phyloP scores from a whole-genome alignment of 495 filamentous ascomycete species.

The Articulospora tetracladia region DNA sequence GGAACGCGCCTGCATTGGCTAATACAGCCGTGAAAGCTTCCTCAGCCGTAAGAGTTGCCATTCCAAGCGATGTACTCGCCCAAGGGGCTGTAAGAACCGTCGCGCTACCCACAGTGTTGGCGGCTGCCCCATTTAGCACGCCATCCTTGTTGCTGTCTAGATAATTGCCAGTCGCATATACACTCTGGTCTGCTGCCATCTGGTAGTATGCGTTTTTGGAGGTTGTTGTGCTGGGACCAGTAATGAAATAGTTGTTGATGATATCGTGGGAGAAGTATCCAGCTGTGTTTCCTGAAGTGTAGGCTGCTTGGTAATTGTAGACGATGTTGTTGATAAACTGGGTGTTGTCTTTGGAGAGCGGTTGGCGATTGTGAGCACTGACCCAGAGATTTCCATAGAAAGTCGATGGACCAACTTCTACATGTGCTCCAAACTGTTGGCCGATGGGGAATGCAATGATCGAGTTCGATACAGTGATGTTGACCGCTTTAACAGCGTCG shows the following conservation, averaged over 20 bases:
- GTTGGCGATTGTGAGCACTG: constrained; percentile 25
- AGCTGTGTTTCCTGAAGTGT: constrained; percentile 34
- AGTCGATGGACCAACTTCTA: constrained; percentile 24
- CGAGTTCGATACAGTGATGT: constrained; percentile 37
- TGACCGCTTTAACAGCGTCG: constrained; percentile 33
- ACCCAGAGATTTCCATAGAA: constrained; percentile 34
- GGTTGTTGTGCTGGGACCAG: constrained; percentile 32
- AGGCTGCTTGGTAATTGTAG: constrained; percentile 37
- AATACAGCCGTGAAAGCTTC: constrained; percentile 18
- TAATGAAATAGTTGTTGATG: constrained; percentile 41
- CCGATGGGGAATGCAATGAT: constrained; percentile 35
- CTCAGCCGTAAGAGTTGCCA: constrained; percentile 14
- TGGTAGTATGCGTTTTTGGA: constrained; percentile 4
- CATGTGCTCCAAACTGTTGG: constrained; percentile 33
- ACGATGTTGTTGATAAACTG: constrained; percentile 40
- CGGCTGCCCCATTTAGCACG: constrained; percentile 23
- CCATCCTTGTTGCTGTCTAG: constrained; percentile 34
- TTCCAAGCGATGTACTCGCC: constrained; percentile 4
- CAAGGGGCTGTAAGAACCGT: constrained; percentile 7
- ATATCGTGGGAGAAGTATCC: constrained; percentile 35
- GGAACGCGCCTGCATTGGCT: constrained; percentile 20
- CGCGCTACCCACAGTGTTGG: constrained; percentile 16
- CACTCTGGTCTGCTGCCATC: constrained; percentile 17
- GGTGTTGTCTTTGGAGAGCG: constrained; percentile 21
- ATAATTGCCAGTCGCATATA: constrained; percentile 35